Evolutionary conservation across 2,329 filamentous ascomycete species (phyloP), one percentile per base, ranked within the genome.

Genomic region (Geosmithia flava): DNA sequence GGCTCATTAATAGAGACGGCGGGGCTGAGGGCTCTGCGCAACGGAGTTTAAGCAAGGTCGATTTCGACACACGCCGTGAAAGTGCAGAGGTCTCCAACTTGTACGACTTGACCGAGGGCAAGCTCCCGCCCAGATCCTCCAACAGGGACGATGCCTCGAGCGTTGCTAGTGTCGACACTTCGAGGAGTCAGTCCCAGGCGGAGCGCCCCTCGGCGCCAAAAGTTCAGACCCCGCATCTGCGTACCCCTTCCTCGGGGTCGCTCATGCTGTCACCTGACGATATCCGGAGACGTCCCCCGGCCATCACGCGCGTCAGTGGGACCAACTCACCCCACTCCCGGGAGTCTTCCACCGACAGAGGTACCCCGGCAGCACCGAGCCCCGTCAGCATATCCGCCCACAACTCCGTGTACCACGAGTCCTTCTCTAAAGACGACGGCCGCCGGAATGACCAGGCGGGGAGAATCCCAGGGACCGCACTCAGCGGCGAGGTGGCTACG

Each of bases 381-480:
- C 70, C 74, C 5, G 67, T 80, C 53, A 78, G 67, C 55, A 78
- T 76, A 6, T 75, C 78, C 40, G 76, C 76, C 4, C 77, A 81
- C 53, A 73, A 75, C 50, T 76, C 68, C 15, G 66, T 81, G 13
- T 71, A 74, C 44, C 78, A 81, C 53, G 73, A 75, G 44, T 76
- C 75, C 0, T 80, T 80, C 48, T 63, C 66, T 3, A 68, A 69
- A 47, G 70, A 73, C 15, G 67, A 67, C 44, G 60, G 67, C 37
- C 63, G 68, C 3, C 66, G 72, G 50, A 67, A 67, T 46, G 63
- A 70, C 56, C 63, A 65, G 46, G 70, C 72, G 1, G 68, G 73
- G 19, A 60, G 67, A 48, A 80, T 80, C 46, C 74, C 77, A 0
- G 77, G 76, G 1, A 80, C 76, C 1, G 75, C 72, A 15, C 66